These are phyloP conservation scores for Mucor lusitanicus DNA, from an alignment of 371 early-diverging fungal genomes.

Conservation along the genomic window DNA sequence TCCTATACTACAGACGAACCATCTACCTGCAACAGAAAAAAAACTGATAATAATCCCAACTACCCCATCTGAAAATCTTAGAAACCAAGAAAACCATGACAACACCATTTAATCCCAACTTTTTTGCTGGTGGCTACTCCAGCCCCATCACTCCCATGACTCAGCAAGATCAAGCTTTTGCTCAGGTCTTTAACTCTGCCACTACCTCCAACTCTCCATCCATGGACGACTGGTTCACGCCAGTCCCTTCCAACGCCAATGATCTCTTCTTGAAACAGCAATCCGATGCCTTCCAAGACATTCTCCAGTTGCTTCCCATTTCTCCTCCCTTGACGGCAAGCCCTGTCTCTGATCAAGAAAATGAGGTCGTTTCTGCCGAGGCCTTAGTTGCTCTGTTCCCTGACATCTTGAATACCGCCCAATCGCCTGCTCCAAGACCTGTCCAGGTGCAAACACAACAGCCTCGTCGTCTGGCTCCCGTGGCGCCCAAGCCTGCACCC, in stretches of 20 bases:
- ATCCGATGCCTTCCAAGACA: conserved; percentile 16
- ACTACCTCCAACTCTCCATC: conserved; percentile 1
- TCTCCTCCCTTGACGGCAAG: conserved; percentile 32
- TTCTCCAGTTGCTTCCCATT: conserved; percentile 20
- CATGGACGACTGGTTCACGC: conserved; percentile 19
- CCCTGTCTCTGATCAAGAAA: conserved; percentile 11
- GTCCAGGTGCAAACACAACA: conserved; percentile 1
- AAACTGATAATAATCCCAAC: conserved; percentile 20
- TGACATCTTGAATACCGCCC: conserved; percentile 18
- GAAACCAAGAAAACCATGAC: not conserved
- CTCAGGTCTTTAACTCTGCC: conserved; percentile 6
- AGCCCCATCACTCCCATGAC: conserved; percentile 4
- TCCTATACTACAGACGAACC: conserved; percentile 39
- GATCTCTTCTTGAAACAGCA: conserved; percentile 4
- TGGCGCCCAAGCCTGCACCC: conserved; percentile 15
- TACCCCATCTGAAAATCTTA: conserved; percentile 10
- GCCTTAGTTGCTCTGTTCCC: conserved; percentile 27
- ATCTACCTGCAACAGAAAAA: conserved; percentile 38
- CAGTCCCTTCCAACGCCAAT: conserved; percentile 1
- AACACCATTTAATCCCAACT: not conserved
- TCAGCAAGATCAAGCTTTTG: conserved; percentile 7
- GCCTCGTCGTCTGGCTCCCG: conserved; percentile 8
- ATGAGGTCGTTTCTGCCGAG: conserved; percentile 6
- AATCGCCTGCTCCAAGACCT: not conserved
- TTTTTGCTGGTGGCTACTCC: conserved; percentile 10